phyloP scores from a whole-genome alignment of 257 asterid species.

The Penstemon barbatus region DNA sequence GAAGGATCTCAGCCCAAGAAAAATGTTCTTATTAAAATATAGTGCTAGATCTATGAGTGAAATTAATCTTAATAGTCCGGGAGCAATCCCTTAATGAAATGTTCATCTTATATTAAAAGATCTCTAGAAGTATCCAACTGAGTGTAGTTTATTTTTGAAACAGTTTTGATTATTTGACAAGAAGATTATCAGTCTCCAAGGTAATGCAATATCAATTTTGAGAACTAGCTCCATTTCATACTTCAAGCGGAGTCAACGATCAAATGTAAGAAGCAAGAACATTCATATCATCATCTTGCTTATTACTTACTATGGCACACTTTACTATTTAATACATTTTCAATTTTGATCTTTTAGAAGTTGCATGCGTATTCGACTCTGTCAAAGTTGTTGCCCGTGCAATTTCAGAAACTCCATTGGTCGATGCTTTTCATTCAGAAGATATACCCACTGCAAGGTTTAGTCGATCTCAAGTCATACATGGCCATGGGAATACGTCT shows the following conservation, averaged over 20 bases:
- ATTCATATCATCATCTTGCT: neutral
- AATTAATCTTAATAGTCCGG: neutral
- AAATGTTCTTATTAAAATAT: neutral
- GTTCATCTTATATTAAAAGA: neutral
- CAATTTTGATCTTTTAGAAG: neutral
- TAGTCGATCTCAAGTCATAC: too few species aligned
- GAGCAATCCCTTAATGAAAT: conserved; percentile 6
- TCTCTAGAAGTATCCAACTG: neutral
- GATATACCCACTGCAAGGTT: too few species aligned
- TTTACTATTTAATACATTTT: neutral
- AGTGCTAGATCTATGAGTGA: neutral
- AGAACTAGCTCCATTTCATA: neutral
- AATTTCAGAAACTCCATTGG: neutral
- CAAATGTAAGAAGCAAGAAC: neutral
- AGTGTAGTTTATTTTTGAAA: neutral
- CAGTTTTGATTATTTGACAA: neutral
- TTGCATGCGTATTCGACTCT: neutral
- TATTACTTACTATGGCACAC: neutral
- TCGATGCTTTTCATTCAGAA: neutral
- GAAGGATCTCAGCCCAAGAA: neutral
- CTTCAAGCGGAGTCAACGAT: neutral
- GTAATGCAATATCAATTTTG: neutral
- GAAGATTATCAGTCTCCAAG: neutral
- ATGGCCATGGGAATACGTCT: too few species aligned
- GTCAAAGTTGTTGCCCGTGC: neutral